A percentile compares a stretch with the other conserved stretches of the same genome.
Evolutionary conservation across 2,329 filamentous ascomycete genomes (phyloP).

Genomic region (Penicillium olsonii): DNA sequence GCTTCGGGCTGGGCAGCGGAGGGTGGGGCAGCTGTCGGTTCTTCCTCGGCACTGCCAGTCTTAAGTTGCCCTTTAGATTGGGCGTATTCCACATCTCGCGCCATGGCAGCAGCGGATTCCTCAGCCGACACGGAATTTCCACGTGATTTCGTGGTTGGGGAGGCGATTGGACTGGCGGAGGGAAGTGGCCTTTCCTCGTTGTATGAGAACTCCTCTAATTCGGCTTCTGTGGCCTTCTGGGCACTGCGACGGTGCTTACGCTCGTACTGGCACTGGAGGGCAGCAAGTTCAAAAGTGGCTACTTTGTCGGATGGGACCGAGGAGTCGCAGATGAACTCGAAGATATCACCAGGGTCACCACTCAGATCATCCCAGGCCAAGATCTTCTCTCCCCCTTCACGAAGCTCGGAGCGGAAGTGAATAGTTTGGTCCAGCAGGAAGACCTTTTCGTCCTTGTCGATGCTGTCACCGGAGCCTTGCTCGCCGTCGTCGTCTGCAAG

Average conservation of each 20-base stretch:
- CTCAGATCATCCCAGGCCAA: slow-evolving; percentile 94
- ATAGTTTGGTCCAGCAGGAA: slow-evolving; percentile 93
- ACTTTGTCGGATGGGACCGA: slow-evolving; percentile 71
- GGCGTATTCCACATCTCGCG: slow-evolving; percentile 46
- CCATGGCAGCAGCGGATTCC: slow-evolving; percentile 47
- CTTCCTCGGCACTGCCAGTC: slow-evolving; percentile 42
- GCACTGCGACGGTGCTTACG: slow-evolving; percentile 83
- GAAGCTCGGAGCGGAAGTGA: slow-evolving; percentile 80
- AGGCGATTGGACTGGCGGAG: slow-evolving; percentile 58
- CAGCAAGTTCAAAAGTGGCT: slow-evolving; percentile 76
- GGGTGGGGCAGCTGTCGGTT: slow-evolving; percentile 62
- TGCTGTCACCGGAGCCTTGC: slow-evolving; percentile 73
- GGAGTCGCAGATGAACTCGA: slow-evolving; percentile 92
- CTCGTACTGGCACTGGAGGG: slow-evolving; percentile 96
- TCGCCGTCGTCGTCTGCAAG: slow-evolving; percentile 87
- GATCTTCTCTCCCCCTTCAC: slow-evolving; percentile 78
- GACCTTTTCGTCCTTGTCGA: slow-evolving; percentile 95
- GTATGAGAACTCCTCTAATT: slow-evolving; percentile 83
- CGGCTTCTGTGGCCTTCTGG: slow-evolving; percentile 75
- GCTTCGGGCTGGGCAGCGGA: slow-evolving; percentile 65
- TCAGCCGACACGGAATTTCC: slow-evolving; percentile 38
- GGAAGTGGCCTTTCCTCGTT: slow-evolving; percentile 62
- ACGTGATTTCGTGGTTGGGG: slow-evolving; percentile 43
- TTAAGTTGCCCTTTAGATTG: slow-evolving; percentile 43
- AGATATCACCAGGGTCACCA: slow-evolving; percentile 91